Conservation (phyloP, 2,329 filamentous ascomycete genomes). For the Xylariomycetidae sp. region DNA sequence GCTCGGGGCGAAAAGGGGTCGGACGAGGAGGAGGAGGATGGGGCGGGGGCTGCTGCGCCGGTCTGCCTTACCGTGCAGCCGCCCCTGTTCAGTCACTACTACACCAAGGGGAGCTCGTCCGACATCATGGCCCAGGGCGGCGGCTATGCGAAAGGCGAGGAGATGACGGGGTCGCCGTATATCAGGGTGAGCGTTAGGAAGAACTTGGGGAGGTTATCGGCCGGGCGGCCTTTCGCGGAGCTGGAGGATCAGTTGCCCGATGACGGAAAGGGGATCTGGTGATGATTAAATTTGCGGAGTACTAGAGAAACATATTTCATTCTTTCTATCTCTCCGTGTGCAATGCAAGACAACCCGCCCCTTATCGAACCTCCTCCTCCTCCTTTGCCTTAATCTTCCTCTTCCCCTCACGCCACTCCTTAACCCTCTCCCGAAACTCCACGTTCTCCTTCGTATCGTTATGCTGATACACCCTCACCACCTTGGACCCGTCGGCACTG, state of each 20-base stretch:
- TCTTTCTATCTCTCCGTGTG: too few species aligned
- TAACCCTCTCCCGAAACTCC: too few species aligned
- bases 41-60: background rate
- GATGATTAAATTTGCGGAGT: background rate
- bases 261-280: constrained; percentile 19
- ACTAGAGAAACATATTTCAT: too few species aligned
- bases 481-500: too few species aligned
- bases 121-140: constrained; percentile 21
- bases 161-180: constrained; percentile 18
- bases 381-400: too few species aligned
- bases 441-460: too few species aligned
- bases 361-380: too few species aligned
- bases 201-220: constrained; percentile 15
- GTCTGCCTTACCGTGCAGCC: constrained; percentile 24
- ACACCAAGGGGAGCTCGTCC: constrained; percentile 13
- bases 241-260: constrained; percentile 22
- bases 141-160: constrained; percentile 16
- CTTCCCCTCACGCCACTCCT: too few species aligned
- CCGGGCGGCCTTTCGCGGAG: constrained; percentile 5
- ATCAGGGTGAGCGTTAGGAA: constrained; percentile 19
- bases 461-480: too few species aligned
- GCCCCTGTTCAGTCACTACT: constrained; percentile 22
- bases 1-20: background rate
- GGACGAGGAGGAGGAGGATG: background rate
- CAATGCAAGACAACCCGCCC: too few species aligned